Evolutionary conservation across 495 filamentous ascomycete species (phyloP), one percentile per base, ranked within the genome.

Genomic region (Extremus antarcticus): DNA sequence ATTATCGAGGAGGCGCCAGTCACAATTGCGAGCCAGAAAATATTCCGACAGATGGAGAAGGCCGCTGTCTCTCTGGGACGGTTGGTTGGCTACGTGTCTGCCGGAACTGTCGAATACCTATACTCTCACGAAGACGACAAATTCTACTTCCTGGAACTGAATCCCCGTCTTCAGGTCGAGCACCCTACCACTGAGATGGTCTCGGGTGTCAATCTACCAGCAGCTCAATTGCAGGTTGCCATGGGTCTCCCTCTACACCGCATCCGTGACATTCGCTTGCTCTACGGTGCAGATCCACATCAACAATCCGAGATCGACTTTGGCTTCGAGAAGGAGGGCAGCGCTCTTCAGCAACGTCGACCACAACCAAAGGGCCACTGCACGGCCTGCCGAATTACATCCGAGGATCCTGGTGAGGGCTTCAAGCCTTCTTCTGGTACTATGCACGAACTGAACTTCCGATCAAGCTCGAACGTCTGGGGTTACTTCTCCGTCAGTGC

Each of bases 101-200:
- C 92, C 49, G 92, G 92, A 75, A 99, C 92, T 16, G 92, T 99
- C 41, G 92, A 99, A 72, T 99, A 99, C 71, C 84, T 99, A 38
- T 99, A 99, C 77, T 97, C 94, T 48, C 91, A 99, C 69, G 78
- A 89, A 3, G 92, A 99, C 53, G 90, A 95, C 78, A 90, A 95
- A 71, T 99, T 97, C 79, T 99, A 97, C 78, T 99, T 99, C 77
- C 73, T 98, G 54, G 92, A 98, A 72, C 75, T 98, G 66, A 98
- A 98, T 74, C 92, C 92, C 22, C 85, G 92, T 84, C 80, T 98
- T 46, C 92, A 98, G 75, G 92, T 98, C 70, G 92, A 98, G 80
- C 92, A 99, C 72, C 92, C 92, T 46, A 97, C 94, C 25, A 99
- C 92, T 8, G 92, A 99, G 69, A 99, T 99, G 92, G 92, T 99